Evolutionary conservation across 257 asterid species (phyloP).

Genomic region (Plantago elongata): DNA sequence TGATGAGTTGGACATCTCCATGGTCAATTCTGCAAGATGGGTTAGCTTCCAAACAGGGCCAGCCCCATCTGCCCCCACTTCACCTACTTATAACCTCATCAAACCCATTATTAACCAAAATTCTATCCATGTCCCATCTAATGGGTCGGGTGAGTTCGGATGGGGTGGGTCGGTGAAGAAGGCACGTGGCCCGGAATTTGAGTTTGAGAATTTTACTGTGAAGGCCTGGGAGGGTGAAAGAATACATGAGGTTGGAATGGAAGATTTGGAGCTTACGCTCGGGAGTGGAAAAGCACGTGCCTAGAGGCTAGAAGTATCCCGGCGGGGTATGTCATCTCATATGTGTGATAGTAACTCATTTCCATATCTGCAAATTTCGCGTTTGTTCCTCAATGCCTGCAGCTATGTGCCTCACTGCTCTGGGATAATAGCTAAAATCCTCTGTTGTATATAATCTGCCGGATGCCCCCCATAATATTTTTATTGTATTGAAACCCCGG

Average conservation of each 20-base stretch:
- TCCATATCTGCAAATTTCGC: constrained; percentile 15
- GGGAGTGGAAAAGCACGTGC: constrained; percentile 47
- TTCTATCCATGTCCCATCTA: constrained; percentile 20
- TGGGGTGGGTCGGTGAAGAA: constrained; percentile 53
- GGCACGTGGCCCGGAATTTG: constrained; percentile 66
- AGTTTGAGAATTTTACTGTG: constrained; percentile 49
- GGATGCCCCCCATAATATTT: no score
- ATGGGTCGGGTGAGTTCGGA: constrained; percentile 35
- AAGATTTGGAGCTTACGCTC: constrained; percentile 74
- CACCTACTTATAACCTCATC: constrained; percentile 64
- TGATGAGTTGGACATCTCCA: constrained; percentile 44
- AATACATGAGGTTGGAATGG: constrained; percentile 60
- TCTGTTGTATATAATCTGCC: no score
- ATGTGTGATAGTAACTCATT: constrained; percentile 4
- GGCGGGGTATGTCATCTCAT: constrained; percentile 1
- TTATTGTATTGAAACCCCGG: no score
- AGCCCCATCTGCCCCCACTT: constrained; percentile 36
- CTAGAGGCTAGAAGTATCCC: constrained; percentile 5
- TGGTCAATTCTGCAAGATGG: constrained; percentile 39
- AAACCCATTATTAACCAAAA: constrained; percentile 40
- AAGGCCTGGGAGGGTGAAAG: constrained; percentile 85
- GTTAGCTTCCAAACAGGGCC: constrained; percentile 41
- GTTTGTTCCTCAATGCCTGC: constrained; percentile 1
- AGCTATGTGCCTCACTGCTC: not conserved
- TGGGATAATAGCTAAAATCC: no score